Evolutionary conservation across 352 stramenopile species (phyloP), one percentile per base, ranked within the genome.

Genomic region (Phytophthora fragariae): DNA sequence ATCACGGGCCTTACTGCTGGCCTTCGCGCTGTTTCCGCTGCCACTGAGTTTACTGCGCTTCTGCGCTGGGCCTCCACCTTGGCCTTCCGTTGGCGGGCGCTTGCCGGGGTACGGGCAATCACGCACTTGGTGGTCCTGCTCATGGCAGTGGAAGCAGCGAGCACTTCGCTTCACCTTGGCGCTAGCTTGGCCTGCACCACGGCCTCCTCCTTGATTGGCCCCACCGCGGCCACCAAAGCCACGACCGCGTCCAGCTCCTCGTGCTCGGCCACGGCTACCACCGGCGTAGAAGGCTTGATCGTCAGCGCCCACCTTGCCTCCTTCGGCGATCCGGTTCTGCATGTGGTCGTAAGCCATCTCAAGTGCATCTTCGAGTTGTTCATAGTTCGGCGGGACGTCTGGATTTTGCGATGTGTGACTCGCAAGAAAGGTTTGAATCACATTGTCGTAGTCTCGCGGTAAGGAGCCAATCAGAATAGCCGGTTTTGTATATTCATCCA

Each of bases 401-500:
- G 11, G n/a, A 37, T 60, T 15, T 24, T 27, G 31, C 5, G 50
- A 39, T 9, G 14, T 29, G 12, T 68, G 61, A 15, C 31, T 60
- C 2, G 62, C 50, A 11, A 68, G 24, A 24, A 62, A 62, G 0
- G 52, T 68, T 35, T 68, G 15, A 17, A 68, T 39, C 8, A 62
- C 62, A 31, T 68, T 41, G 27, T 68, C 52, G 29, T 68, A 68
- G 11, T 62, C 37, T 2, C 29, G 24, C 14, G 52, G 60, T 19
- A 59, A n/a, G 7, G 44, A 59, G 14, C 55, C 33, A 33, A 35
- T 41, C 33, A 61, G 33, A 60, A 68, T 17, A 11, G 62, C 37
- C 39, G 29, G 52, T 24, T 68, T 68, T n/a, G 19, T 12, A 41
- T 56, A 68, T n/a, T 62, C 62, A 47, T 55, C 52, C 17, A 66